Base-by-base conservation (phyloP, 371 early-diverging fungal genomes). In the Blastocladiella emersonii region DNA sequence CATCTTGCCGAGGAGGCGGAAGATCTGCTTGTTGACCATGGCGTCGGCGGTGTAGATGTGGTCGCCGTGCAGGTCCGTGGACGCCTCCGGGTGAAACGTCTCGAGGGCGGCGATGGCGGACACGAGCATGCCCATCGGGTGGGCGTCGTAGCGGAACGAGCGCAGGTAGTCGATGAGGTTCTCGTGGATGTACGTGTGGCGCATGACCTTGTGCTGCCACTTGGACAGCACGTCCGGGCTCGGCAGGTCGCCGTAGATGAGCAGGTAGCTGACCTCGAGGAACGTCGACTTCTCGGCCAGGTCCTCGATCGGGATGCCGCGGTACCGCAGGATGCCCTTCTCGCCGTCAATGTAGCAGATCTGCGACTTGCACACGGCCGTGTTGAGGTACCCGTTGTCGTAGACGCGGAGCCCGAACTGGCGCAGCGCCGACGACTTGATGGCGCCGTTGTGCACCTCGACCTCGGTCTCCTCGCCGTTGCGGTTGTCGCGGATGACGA, bases 311-410 rank as follows among this genome's bases (percentile, higher is more conserved):
- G 74, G 72, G 37, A 72, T 72, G 35, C 77, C 77, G 34, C 56
- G 74, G 67, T 82, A 82, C n/a, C 71, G 62, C 62, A 83, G 66
- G 57, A 76, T 72, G 12, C 82, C 81, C 25, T 75, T 72, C 56
- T 83, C 85, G 53, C 85, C 85, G 68, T 85, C 83, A 66, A 83
- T 82, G 64, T 81, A 77, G 32, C 75, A 73, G 45, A 80, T 80
- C 44, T 62, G 68, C 23, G 80, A 78, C 34, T 37, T 34, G 37
- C 10, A 10, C 21, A 56, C 56, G 17, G 56, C 56, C 15, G 56
- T 56, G 37, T 56, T 56, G 34, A 56, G 37, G 56, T 56, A 56
- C 10, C 35, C 34, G 15, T 34, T 34, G 56, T 56, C 56, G 56
- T 10, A 21, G 37, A 56, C 56, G 15, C 27, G 4, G 34, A 56